These are phyloP conservation scores for Sporothrix humicola DNA, from an alignment of 2,329 filamentous ascomycete species.

Conservation along the genomic window DNA sequence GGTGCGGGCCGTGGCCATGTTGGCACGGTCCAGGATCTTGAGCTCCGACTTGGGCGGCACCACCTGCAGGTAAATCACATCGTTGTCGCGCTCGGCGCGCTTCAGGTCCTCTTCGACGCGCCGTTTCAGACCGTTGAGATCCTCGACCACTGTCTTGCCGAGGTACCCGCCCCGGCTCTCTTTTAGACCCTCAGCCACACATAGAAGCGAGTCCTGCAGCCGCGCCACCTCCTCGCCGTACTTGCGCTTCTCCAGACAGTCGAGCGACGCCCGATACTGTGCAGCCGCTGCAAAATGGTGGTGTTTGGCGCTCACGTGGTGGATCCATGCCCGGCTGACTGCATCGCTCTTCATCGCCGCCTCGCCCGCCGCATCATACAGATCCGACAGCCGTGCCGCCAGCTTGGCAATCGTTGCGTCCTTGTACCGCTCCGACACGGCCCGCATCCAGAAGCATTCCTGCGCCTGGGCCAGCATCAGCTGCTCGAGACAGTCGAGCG, in stretches of 20 bases:
- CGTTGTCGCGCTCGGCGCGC: conserved; percentile 93
- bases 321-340: conserved; percentile 94
- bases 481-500: conserved; percentile 80
- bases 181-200: conserved; percentile 84
- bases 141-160: conserved; percentile 78
- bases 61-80: conserved; percentile 82
- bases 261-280: conserved; percentile 87
- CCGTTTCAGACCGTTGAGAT: conserved; percentile 81
- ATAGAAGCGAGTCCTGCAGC: conserved; percentile 78
- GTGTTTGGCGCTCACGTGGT: conserved; percentile 96
- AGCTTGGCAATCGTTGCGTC: conserved; percentile 91
- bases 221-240: conserved; percentile 96
- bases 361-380: conserved; percentile 84
- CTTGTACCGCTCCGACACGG: conserved; percentile 90
- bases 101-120: conserved; percentile 87
- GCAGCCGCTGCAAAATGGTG: conserved; percentile 96
- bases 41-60: conserved; percentile 90
- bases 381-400: conserved; percentile 85
- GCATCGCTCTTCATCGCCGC: conserved; percentile 86
- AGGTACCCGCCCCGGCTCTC: conserved; percentile 76
- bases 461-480: conserved; percentile 91
- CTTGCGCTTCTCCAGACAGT: conserved; percentile 89
- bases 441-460: conserved; percentile 98
- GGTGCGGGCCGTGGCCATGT: conserved; percentile 81
- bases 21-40: conserved; percentile 81